Evolutionary conservation across 2,329 filamentous ascomycete species (phyloP), one percentile per base, ranked within the genome.

Genomic region (Epichloe uncinata): DNA sequence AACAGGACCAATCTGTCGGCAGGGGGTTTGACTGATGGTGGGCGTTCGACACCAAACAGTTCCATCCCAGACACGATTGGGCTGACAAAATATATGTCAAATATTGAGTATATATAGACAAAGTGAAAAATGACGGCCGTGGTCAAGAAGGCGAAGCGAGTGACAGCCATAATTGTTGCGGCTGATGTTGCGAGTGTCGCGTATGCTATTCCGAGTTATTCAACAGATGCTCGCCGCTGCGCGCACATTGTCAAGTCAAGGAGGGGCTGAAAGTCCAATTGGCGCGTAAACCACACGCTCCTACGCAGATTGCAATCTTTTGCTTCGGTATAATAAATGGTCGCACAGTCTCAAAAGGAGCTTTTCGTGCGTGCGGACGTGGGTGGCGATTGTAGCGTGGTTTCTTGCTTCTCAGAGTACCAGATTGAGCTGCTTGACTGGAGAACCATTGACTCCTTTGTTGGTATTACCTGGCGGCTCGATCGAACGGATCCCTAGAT

Each of bases 71-170:
- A 86, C 50, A 97, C 93, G 58, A 98, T 93, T 20, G 93, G 93
- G 65, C 89, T 96, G 63, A 96, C 89, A 64, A 98, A 98, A 70
- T 98, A 97, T 56, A 97, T 93, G 67, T 96, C 90, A 70, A 98
- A 98, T 61, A 97, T 97, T 53, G 89, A 95, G 64, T 84, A 86
- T 50, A 95, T 84, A 67, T 98, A 98, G 56, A 95, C 79, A 49
- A 97, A 66, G 69, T 98, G 94, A 66, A 98, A 98, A 53, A 91
- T 71, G 63, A 96, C 78, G 59, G 93, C 93, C 63, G 95, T 79
- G 64, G 84, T 82, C 66, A 97, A 70, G 66, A 98, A 97, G 63
- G 83, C 84, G 62, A 86, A 79, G 63, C 90, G 87, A 58, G 70
- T 71, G 57, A 75, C 69, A 53, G 70, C 64, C 54, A 75, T 74